A percentile compares a stretch with the other conserved stretches of the same genome.
Evolutionary conservation across 306 rosid genomes (phyloP).

Genomic region (Prunus fruticosa): DNA sequence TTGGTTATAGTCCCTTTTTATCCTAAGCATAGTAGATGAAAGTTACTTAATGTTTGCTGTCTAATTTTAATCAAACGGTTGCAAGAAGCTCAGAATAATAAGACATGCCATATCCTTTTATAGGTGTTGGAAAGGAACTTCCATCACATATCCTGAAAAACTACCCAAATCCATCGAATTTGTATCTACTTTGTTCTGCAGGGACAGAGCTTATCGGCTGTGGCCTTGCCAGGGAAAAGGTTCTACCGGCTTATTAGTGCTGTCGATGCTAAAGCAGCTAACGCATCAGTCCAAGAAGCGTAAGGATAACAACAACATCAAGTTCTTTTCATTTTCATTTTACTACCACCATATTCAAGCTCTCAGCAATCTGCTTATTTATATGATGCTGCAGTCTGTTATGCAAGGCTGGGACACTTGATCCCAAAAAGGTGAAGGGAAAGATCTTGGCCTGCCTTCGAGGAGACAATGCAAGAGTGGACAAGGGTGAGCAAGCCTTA

Average conservation of each 20-base stretch:
- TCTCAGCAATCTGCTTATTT: background rate
- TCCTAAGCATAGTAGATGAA: background rate
- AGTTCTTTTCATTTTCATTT: background rate
- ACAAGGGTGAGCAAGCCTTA: conserved; percentile 78
- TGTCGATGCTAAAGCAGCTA: conserved; percentile 53
- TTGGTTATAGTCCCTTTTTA: conserved; percentile 18
- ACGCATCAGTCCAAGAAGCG: conserved; percentile 61
- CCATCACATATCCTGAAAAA: background rate
- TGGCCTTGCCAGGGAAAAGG: conserved; percentile 33
- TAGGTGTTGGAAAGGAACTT: background rate
- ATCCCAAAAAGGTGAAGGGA: conserved; percentile 75
- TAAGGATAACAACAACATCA: conserved; percentile 33
- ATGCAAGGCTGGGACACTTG: conserved; percentile 77
- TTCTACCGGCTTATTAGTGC: conserved; percentile 56
- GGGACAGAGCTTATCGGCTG: conserved; percentile 80
- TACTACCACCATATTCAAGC: background rate
- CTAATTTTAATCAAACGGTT: too few relatives aligned
- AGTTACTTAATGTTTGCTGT: too few relatives aligned
- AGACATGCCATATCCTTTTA: background rate
- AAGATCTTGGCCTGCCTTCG: conserved; percentile 80
- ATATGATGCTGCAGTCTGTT: conserved; percentile 41
- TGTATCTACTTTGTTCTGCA: conserved; percentile 24
- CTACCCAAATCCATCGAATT: background rate
- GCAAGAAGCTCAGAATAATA: background rate
- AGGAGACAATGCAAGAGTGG: conserved; percentile 79